These are phyloP conservation scores for Laguncularia racemosa DNA, from an alignment of 345 rosid species.

Conservation along the genomic window DNA sequence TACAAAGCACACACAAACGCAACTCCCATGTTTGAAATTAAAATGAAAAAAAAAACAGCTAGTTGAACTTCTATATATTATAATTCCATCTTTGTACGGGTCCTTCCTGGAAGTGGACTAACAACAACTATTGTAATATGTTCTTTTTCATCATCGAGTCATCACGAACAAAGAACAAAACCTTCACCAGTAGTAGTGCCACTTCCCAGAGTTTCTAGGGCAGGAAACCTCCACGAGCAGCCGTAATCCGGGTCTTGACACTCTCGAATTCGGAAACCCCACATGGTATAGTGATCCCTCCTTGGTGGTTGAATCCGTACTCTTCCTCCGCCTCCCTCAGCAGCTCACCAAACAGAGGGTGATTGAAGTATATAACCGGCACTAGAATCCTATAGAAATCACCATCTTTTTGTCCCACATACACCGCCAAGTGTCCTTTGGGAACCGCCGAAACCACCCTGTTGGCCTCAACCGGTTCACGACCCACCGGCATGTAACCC, in stretches of 20 bases:
- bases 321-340: slow-evolving; percentile 70
- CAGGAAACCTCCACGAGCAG: slow-evolving; percentile 32
- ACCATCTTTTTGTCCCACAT: slow-evolving; percentile 70
- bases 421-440: slow-evolving; percentile 71
- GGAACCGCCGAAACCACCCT: slow-evolving; percentile 32
- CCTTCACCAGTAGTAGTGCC: neutral
- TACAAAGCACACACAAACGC: too few species aligned
- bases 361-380: slow-evolving; percentile 85
- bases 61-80: too few species aligned
- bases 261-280: slow-evolving; percentile 72
- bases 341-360: slow-evolving; percentile 79
- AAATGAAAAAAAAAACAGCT: too few species aligned
- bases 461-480: slow-evolving; percentile 14
- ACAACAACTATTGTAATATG: too few species aligned
- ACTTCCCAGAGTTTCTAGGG: slow-evolving; percentile 2
- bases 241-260: slow-evolving; percentile 61
- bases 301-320: slow-evolving; percentile 73
- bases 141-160: too few species aligned
- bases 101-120: too few species aligned
- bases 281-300: slow-evolving; percentile 91
- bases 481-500: slow-evolving; percentile 33
- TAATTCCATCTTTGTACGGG: too few species aligned
- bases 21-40: too few species aligned
- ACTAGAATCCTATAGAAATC: slow-evolving; percentile 70
- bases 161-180: too few species aligned